Base-by-base conservation (phyloP, 176 grass and related monocot species). In the Phoenix dactylifera region DNA sequence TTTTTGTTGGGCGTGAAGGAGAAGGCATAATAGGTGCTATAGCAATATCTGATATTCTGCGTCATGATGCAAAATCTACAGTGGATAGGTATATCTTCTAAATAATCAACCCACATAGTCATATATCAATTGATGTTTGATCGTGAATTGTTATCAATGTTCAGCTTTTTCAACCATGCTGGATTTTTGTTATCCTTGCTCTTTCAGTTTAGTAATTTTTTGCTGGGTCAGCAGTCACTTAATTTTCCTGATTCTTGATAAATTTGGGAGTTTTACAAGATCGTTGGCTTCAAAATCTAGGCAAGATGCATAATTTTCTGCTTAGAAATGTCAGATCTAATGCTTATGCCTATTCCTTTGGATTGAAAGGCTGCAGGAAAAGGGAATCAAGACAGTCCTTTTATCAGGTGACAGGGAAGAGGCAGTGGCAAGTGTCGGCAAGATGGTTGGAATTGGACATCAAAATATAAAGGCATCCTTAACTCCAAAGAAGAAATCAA, bases 21-120 rank as follows among this genome's bases (percentile, higher is more conserved):
- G 87, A 97, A 85, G 92, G 92, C 71, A 85, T 97, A 78, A 83
- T 97, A 52, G 92, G 87, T 51, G 84, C 87, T 55, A 83, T 97
- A 24, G 75, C 84, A 63, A 85, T 97, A 79, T 88, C 92, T 66
- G 92, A 97, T 76, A 68, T 97, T 74, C 76, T 97, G 22, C 66
- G 92, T 16, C 57, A 84, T 69, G 92, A 91, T 64, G 92, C 92
- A 53, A 80, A 80, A 72, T 72, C 64, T 56, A 91, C 81, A 25
- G 81, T 97, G 48, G 35, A 63, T 35, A 97, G 76, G 92, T 97
- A 90, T 44, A 44, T 57, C 0, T 28, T 16, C 23, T 52, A 52
- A 6, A 56, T 50, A 24, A 28, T 67, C 2, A 26, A 30, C 4
- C 52, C 17, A 55, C 16, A 17, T 26, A 14, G 1, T 28, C 10